These are phyloP conservation scores for Pharus latifolius DNA, from an alignment of 176 grass and related monocot genomes.

Conservation along the genomic window DNA sequence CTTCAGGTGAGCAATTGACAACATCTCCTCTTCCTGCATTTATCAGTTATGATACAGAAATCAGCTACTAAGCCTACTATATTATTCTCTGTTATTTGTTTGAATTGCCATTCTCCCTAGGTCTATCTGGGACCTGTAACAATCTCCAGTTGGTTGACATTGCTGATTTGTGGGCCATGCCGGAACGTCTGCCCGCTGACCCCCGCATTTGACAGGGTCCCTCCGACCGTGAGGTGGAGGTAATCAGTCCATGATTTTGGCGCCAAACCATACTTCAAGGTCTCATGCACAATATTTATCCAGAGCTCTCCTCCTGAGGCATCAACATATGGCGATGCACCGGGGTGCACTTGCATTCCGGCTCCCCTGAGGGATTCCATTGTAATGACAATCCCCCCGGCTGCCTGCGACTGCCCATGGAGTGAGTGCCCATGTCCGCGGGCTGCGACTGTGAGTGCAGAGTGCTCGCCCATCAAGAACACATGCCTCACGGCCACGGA, in stretches of 20 bases:
- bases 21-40: conserved; percentile 65
- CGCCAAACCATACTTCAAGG: conserved; percentile 53
- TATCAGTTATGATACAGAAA: background rate
- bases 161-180: conserved; percentile 82
- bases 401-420: conserved; percentile 69
- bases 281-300: conserved; percentile 66
- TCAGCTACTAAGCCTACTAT: too few species aligned
- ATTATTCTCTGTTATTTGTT: background rate
- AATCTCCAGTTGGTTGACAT: conserved; percentile 66
- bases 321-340: conserved; percentile 53
- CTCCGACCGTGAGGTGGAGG: conserved; percentile 74
- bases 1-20: conserved; percentile 45
- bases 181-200: conserved; percentile 77
- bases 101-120: conserved; percentile 1
- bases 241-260: conserved; percentile 90
- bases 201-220: conserved; percentile 68
- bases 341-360: conserved; percentile 25
- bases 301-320: conserved; percentile 72
- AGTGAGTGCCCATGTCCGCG: conserved; percentile 79
- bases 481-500: conserved; percentile 47
- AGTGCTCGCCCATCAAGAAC: conserved; percentile 24
- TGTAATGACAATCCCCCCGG: conserved; percentile 55
- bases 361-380: conserved; percentile 50
- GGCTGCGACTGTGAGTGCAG: conserved; percentile 60
- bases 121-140: conserved; percentile 51